Conservation (phyloP, 441 rosid genomes). For the Adansonia grandidieri region DNA sequence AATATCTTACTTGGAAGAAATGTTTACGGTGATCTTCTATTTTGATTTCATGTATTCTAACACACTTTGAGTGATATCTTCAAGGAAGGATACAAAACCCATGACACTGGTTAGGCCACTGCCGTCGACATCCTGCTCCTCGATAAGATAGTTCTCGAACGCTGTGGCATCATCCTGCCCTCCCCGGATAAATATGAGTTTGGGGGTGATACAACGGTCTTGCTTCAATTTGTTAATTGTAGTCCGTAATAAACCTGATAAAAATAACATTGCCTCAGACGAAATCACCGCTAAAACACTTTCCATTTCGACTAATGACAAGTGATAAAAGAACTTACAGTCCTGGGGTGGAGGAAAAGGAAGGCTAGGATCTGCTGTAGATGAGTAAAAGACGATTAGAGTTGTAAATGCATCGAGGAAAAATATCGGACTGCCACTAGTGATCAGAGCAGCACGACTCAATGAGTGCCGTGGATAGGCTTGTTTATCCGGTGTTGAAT, state of each 20-base stretch:
- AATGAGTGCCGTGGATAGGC: conserved; percentile 95
- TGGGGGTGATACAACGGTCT: conserved; percentile 86
- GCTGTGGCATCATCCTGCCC: conserved; percentile 84
- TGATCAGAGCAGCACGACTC: conserved; percentile 89
- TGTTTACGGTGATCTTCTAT: neutral
- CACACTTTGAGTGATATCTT: conserved; percentile 76
- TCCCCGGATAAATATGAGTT: conserved; percentile 77
- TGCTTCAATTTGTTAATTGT: conserved; percentile 89
- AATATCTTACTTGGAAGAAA: neutral
- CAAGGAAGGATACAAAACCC: conserved; percentile 98
- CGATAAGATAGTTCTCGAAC: conserved; percentile 93
- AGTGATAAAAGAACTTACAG: conserved; percentile 57
- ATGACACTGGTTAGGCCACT: conserved; percentile 79
- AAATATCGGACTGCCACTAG: conserved; percentile 96
- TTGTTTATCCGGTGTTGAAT: conserved; percentile 79
- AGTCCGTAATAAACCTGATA: conserved; percentile 70
- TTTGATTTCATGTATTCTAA: conserved; percentile 81
- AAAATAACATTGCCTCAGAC: neutral
- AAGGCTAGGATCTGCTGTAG: conserved; percentile 80
- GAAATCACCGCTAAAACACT: neutral
- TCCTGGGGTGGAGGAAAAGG: conserved; percentile 97
- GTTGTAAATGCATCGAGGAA: conserved; percentile 94
- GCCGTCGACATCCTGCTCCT: conserved; percentile 97
- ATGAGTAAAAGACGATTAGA: conserved; percentile 85
- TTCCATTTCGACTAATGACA: neutral